Evolutionary conservation across 371 early-diverging fungal species (phyloP).

Genomic region (Sporodiniella umbellata): DNA sequence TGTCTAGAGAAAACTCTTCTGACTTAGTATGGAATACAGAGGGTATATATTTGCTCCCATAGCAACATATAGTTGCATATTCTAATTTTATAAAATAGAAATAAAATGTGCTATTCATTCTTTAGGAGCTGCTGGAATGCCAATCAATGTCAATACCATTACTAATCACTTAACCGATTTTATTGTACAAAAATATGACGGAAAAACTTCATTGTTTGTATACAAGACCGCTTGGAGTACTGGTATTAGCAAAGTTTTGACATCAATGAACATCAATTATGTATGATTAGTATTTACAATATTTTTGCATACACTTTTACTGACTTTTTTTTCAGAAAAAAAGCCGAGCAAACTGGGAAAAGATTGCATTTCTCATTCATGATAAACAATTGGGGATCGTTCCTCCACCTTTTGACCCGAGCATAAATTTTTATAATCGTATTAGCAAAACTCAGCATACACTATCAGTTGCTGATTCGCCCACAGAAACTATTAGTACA

Average conservation of each 20-base stretch:
- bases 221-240: conserved; percentile 5
- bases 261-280: conserved; percentile 10
- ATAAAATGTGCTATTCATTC: conserved; percentile 6
- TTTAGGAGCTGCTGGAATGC: conserved; percentile 3
- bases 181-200: conserved; percentile 6
- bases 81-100: conserved; percentile 6
- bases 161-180: conserved; percentile 1
- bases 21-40: conserved; percentile 9
- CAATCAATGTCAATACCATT: background rate
- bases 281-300: conserved; percentile 8
- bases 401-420: background rate
- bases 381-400: conserved; percentile 11
- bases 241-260: conserved; percentile 5
- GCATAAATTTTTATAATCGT: conserved; percentile 1
- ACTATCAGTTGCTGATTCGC: background rate
- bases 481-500: background rate
- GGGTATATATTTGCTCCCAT: conserved; percentile 6
- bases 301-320: background rate
- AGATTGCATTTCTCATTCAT: conserved; percentile 5
- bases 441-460: background rate
- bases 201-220: conserved; percentile 4
- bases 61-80: conserved; percentile 3
- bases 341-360: conserved; percentile 12
- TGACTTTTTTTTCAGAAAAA: conserved; percentile 8
- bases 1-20: conserved; percentile 6